Percentiles rank a stretch among this genome's conserved stretches.
Conservation (phyloP, 257 asterid genomes). For the Cinchona pubescens region DNA sequence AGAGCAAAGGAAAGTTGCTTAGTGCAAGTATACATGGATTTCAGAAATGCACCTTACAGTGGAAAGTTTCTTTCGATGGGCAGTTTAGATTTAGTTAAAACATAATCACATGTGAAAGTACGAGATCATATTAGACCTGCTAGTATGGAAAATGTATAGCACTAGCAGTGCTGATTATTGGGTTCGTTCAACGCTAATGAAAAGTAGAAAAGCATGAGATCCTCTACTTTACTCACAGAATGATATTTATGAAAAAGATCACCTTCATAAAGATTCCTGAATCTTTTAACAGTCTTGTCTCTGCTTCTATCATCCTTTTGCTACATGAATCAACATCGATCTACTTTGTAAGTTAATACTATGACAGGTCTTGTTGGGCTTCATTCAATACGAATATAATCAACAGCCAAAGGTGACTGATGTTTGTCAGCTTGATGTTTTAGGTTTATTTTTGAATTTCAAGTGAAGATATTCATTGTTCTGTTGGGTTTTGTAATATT, state of each 20-base stretch:
- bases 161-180: background rate
- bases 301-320: background rate
- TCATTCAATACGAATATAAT: background rate
- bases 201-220: background rate
- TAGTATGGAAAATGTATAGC: background rate
- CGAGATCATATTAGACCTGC: background rate
- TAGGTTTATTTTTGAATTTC: background rate
- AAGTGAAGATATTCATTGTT: background rate
- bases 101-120: background rate
- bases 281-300: too few species aligned
- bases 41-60: too few species aligned
- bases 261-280: background rate
- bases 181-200: background rate
- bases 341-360: background rate
- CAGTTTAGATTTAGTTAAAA: too few species aligned
- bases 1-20: background rate
- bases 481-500: background rate
- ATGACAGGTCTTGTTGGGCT: background rate
- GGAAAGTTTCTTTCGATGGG: background rate
- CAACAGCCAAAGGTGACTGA: background rate
- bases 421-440: background rate
- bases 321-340: background rate
- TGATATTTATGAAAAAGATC: background rate
- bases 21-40: background rate
- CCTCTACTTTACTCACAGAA: background rate